Base-by-base conservation (phyloP, 2,329 filamentous ascomycete species). In the Fusarium miscanthi region DNA sequence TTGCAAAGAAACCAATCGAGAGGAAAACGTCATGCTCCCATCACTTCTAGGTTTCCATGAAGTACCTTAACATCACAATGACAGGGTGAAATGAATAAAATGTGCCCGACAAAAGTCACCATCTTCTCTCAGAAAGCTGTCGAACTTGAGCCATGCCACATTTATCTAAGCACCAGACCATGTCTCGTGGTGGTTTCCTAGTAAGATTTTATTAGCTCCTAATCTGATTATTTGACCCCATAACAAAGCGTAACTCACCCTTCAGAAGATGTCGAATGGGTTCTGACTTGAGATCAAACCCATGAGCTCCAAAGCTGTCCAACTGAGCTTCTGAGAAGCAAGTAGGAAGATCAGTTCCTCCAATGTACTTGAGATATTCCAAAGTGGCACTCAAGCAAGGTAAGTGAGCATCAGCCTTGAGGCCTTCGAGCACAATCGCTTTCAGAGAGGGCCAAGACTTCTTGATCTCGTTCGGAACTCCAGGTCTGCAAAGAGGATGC, bases 321-420 rank as follows among this genome's bases (percentile, higher is more conserved):
- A 93, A 81, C 81, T 93, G 87, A 0, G 91, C 91, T 80, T 93
- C 91, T 82, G 91, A 90, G 76, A 93, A 93, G 63, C 87, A 86
- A 8, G 90, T 92, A 0, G 91, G 91, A 37, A 93, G 78, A 65
- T 87, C 85, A 6, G 86, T 87, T 21, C 87, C 87, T 3, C 85
- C 87, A 33, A 85, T 85, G 59, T 91, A 91, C 80, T 93, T 93
- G 74, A 91, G 81, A 75, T 91, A 93, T 72, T 93, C 91, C 59
- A 93, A 77, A 3, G 85, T 91, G 4, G 90, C 87, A 40, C 87
- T 87, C 53, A 93, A 79, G 41, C 65, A 85, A 0, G 90, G 91
- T 6, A 91, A 82, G 54, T 89, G 86, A 43, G 89, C 85, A 78
- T 93, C 90, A 3, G 83, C 84, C 74, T 88, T 83, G 1, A 89